These are phyloP conservation scores for Manihot esculenta DNA, from an alignment of 441 rosid genomes.

Conservation along the genomic window DNA sequence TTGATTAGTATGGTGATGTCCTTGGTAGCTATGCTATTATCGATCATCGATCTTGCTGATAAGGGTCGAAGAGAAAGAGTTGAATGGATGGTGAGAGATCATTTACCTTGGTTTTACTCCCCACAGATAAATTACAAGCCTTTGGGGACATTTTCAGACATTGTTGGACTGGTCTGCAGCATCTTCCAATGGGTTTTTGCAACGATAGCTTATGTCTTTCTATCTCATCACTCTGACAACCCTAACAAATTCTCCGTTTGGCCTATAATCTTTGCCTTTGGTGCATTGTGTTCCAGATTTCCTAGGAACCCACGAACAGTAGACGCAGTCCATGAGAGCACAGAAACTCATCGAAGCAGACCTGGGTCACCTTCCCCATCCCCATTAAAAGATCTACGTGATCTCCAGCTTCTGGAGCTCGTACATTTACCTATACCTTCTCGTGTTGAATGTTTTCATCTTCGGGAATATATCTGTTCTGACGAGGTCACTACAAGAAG, in stretches of 20 bases:
- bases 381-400: no score
- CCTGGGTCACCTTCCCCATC: no score
- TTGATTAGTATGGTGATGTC: not conserved
- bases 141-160: not conserved
- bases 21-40: not conserved
- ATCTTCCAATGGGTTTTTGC: slow-evolving; percentile 6
- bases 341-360: not conserved
- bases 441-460: no score
- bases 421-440: no score
- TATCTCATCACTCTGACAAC: not conserved
- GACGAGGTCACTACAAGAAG: no score
- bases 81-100: not conserved
- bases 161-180: not conserved
- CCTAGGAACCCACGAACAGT: not conserved
- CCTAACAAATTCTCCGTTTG: not conserved
- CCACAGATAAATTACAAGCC: not conserved
- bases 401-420: no score
- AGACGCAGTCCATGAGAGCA: not conserved
- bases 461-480: no score
- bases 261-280: not conserved
- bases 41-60: not conserved
- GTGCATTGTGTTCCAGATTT: not conserved
- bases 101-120: not conserved
- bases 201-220: not conserved
- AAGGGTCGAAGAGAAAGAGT: not conserved